Evolutionary conservation across 495 filamentous ascomycete genomes (phyloP), one percentile per base, ranked within the genome.

Genomic region (Talaromyces proteolyticus): DNA sequence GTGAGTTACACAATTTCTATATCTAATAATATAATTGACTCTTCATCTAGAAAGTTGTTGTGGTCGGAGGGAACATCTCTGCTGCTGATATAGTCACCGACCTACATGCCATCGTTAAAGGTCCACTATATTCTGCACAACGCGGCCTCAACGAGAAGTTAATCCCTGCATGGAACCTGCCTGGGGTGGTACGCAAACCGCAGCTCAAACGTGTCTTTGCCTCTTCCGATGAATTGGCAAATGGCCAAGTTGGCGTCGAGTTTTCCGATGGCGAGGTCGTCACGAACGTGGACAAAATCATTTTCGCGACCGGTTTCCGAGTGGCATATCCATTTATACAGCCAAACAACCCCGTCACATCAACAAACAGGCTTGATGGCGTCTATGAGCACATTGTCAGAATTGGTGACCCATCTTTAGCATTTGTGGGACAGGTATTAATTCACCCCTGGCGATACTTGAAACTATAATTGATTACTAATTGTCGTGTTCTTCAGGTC

Each of bases 251-350:
- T 10, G 65, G 65, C 0, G 65, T 73, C 3, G 53, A 74, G 49
- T 73, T 83, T 44, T 68, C 70, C 43, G 72, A 81, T 46, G 77
- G 76, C 14, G 68, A 55, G 5, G 69, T 56, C 2, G 64, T 79
- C 37, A 53, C 67, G 1, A 57, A 70, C 4, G 73, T 81, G 6
- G 79, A 84, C 55, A 54, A 78, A 53, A 69, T 84, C 42, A 74
- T 82, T 47, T 76, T 84, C 44, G 78, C 74, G 17, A 81, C 79
- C 0, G 78, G 80, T 0, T 82, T 80, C 53, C 68, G 60, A 19
- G 81, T 75, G 76, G 75, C 73, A 1, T 40, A 80, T 3, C 79
- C 77, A 2, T 66, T 62, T 45, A 50, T 65, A 4, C 53, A 48
- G 0, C 60, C 60, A 2, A 47, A 63, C 25, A 34, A 34, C 14